Evolutionary conservation across 2,329 filamentous ascomycete genomes (phyloP).

Genomic region (Colletotrichum sojae): DNA sequence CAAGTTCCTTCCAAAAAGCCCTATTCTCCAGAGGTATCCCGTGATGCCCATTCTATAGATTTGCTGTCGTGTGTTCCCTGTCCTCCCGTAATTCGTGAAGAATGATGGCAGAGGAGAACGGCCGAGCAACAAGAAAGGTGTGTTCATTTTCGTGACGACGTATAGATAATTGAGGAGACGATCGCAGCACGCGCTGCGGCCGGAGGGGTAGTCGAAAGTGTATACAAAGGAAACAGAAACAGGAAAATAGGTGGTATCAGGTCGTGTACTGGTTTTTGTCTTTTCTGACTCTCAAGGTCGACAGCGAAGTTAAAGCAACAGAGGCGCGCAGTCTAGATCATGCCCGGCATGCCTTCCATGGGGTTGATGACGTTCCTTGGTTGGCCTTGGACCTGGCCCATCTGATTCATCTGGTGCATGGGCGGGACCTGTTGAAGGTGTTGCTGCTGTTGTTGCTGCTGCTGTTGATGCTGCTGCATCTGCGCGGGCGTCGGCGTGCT

Average conservation of each 20-base stretch:
- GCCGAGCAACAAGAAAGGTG: slow-evolving; percentile 15
- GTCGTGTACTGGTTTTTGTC: slow-evolving; percentile 17
- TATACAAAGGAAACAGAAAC: slow-evolving; percentile 38
- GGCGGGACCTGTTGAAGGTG: slow-evolving; percentile 44
- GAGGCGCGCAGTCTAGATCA: slow-evolving; percentile 32
- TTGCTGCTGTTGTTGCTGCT: slow-evolving; percentile 48
- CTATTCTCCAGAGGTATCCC: slow-evolving; percentile 17
- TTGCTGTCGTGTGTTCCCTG: slow-evolving; percentile 3
- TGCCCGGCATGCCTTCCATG: slow-evolving; percentile 39
- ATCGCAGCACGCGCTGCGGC: slow-evolving; percentile 37
- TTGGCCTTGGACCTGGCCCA: slow-evolving; percentile 38
- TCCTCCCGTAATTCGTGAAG: slow-evolving; percentile 19
- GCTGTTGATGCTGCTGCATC: slow-evolving; percentile 44
- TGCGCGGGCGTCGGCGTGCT: slow-evolving; percentile 57
- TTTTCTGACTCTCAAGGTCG: slow-evolving; percentile 11
- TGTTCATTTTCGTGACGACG: slow-evolving; percentile 39
- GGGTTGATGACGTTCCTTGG: slow-evolving; percentile 33
- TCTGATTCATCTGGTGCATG: slow-evolving; percentile 40
- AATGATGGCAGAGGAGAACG: slow-evolving; percentile 1
- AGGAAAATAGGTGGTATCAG: slow-evolving; percentile 34
- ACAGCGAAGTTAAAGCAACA: background rate
- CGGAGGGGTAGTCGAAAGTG: slow-evolving; percentile 8
- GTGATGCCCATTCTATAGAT: slow-evolving; percentile 32
- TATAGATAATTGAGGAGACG: slow-evolving; percentile 3
- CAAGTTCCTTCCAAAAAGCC: background rate